These are phyloP conservation scores for Yarrowia sp. DNA, from an alignment of 805 yeast species.

Conservation along the genomic window DNA sequence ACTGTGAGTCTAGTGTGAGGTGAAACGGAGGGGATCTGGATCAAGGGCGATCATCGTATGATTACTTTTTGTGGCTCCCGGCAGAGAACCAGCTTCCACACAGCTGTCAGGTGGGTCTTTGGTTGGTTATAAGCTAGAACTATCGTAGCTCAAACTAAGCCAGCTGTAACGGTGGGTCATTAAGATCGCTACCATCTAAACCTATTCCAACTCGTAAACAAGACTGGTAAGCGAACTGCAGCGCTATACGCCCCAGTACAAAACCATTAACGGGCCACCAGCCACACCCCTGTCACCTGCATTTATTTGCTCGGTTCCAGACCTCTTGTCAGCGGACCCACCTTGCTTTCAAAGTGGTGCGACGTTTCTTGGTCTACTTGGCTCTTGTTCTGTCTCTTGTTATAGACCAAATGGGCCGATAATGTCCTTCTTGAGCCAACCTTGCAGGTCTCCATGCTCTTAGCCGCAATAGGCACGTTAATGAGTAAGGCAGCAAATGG, in stretches of 20 bases:
- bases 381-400: background rate
- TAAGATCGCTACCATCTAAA: too few species aligned
- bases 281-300: conserved; percentile 27
- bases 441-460: conserved; percentile 2
- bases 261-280: background rate
- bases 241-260: background rate
- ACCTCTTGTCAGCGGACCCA: conserved; percentile 4
- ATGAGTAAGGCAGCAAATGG: conserved; percentile 23
- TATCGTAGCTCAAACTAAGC: too few species aligned
- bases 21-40: background rate
- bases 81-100: too few species aligned
- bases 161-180: too few species aligned
- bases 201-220: too few species aligned
- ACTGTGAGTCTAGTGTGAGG: background rate
- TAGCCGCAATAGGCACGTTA: conserved; percentile 13
- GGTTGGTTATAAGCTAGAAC: too few species aligned
- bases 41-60: conserved; percentile 1
- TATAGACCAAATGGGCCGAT: conserved; percentile 25
- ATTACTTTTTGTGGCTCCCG: background rate
- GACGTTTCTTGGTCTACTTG: background rate
- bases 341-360: conserved; percentile 4
- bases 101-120: too few species aligned
- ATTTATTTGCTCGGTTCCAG: background rate
- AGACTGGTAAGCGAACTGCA: too few species aligned
- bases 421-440: conserved; percentile 12